Evolutionary conservation across 129 eudicot species (phyloP), one percentile per base, ranked within the genome.

Genomic region (Flaveria brownii): DNA sequence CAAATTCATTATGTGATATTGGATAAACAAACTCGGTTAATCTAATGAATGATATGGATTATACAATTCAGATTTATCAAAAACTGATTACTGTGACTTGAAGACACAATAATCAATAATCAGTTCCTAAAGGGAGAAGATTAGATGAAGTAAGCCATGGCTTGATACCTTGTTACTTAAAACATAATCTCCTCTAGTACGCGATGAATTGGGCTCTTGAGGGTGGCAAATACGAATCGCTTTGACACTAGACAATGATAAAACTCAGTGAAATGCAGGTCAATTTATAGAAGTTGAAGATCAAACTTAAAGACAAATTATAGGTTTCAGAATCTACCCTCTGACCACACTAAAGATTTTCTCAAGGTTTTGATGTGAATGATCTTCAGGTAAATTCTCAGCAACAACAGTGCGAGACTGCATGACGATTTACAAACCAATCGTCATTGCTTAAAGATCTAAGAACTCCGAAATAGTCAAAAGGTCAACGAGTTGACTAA

Each of bases 361-460:
- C 88, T 94, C 98, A 30, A 94, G 93, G 64, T 91, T 91, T 75
- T 88, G 97, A 83, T 94, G 96, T 46, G 98, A 91, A 85, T 94
- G 96, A 86, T 94, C 98, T 26, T 94, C 98, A 0, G 98, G 98
- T 49, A 94, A 82, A 80, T 94, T 94, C 83, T 94, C 97, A 30
- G 88, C 98, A 61, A 94, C 88, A 47, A 94, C 92, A 2, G 93
- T 94, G 9, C 93, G 91, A 14, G 89, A 79, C 98, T 94, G 81
- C 77, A 80, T 50, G 73, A 77, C 20, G 64, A 4, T 73, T 59
- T 1, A 59, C 78, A 60, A 59, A 86, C 20, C 6, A 61, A 57
- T 23, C 54, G 16, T 72, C 47, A 9, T 41, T 39, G 10, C 66
- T 55, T 22, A 6, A 16, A 36, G 81, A 30, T 42, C 14, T 11